Conservation (phyloP, 2,329 filamentous ascomycete species). For the Talaromyces piceae region DNA sequence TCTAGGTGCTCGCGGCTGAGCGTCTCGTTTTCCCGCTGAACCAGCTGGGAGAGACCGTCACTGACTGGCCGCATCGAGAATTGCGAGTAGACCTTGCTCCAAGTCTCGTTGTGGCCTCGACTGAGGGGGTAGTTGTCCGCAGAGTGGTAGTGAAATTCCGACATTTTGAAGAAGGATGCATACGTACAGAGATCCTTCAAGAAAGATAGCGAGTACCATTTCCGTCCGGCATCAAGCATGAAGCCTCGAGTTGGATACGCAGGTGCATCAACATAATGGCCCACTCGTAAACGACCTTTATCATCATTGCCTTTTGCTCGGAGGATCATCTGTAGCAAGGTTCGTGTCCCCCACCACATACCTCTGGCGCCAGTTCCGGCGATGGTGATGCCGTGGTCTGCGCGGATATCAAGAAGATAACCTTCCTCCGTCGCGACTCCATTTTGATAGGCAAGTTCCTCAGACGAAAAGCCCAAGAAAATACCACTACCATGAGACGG, state of each 20-base stretch:
- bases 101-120: conserved; percentile 43
- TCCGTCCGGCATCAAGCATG: conserved; percentile 48
- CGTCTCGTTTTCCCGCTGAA: conserved; percentile 48
- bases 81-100: conserved; percentile 46
- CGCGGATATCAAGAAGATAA: conserved; percentile 38
- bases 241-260: conserved; percentile 46
- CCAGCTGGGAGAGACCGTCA: conserved; percentile 42
- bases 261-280: conserved; percentile 42
- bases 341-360: conserved; percentile 52
- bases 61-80: conserved; percentile 49
- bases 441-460: conserved; percentile 40
- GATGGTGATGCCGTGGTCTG: conserved; percentile 34
- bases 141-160: conserved; percentile 52
- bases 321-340: conserved; percentile 45
- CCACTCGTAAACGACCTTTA: conserved; percentile 33
- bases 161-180: conserved; percentile 56
- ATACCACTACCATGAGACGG: conserved; percentile 34
- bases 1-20: conserved; percentile 47
- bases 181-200: conserved; percentile 53
- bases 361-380: conserved; percentile 49
- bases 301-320: conserved; percentile 21
- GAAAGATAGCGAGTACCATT: conserved; percentile 50
- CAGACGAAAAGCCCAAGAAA: conserved; percentile 29
- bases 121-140: conserved; percentile 50
- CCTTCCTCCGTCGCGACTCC: conserved; percentile 43